These are phyloP conservation scores for Aspergillus uvarum DNA, from an alignment of 2,329 filamentous ascomycete species.

Conservation along the genomic window DNA sequence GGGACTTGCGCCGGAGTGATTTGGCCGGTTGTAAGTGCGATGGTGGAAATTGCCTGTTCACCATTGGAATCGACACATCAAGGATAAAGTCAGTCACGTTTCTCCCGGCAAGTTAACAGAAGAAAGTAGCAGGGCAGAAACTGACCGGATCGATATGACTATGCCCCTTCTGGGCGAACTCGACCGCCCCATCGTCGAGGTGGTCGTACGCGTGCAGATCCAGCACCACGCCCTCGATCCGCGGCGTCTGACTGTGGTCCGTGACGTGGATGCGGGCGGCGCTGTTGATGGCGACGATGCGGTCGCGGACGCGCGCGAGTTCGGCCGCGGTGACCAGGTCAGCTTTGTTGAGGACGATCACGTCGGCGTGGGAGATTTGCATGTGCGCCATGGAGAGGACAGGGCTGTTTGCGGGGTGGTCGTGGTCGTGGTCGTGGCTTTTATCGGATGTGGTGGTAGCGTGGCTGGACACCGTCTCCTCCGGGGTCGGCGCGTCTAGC, in stretches of 20 bases:
- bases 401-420: slow-evolving; percentile 53
- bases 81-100: no score
- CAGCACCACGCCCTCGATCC: slow-evolving; percentile 80
- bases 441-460: slow-evolving; percentile 43
- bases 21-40: slow-evolving; percentile 66
- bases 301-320: slow-evolving; percentile 65
- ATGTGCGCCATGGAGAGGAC: slow-evolving; percentile 89
- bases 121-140: slow-evolving; percentile 13
- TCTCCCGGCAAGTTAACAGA: no score
- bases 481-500: slow-evolving; percentile 65
- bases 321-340: slow-evolving; percentile 74
- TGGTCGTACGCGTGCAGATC: slow-evolving; percentile 92
- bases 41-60: slow-evolving; percentile 74
- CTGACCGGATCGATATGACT: slow-evolving; percentile 85
- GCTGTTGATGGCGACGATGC: slow-evolving; percentile 83
- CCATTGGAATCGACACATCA: background rate
- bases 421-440: slow-evolving; percentile 40
- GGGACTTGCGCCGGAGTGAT: slow-evolving; percentile 60
- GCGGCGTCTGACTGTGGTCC: slow-evolving; percentile 73
- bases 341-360: slow-evolving; percentile 89
- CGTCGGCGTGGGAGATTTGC: slow-evolving; percentile 95
- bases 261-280: slow-evolving; percentile 83
- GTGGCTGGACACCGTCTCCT: slow-evolving; percentile 40
- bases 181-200: slow-evolving; percentile 62
- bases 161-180: slow-evolving; percentile 74